phyloP scores from a whole-genome alignment of 2,329 filamentous ascomycete genomes.

The Fusarium euwallaceae region DNA sequence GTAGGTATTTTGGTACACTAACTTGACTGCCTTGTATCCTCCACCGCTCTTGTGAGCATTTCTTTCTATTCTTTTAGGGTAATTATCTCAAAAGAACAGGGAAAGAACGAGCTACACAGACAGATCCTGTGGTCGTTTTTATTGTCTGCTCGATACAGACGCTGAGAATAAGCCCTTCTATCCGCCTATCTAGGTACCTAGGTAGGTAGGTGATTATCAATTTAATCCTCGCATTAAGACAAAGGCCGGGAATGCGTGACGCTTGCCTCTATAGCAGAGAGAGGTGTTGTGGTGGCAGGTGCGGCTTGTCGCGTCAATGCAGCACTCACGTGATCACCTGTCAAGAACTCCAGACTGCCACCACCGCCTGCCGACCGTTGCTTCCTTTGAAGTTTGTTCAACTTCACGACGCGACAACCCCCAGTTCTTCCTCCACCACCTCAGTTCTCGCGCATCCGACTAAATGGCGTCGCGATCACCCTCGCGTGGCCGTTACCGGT shows the following conservation, averaged over 20 bases:
- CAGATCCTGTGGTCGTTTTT: not conserved
- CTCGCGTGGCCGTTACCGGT: slow-evolving; percentile 51
- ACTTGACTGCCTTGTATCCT: not conserved
- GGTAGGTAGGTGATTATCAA: not conserved
- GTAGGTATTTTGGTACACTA: not conserved
- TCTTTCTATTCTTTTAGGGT: not conserved
- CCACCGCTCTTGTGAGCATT: not conserved
- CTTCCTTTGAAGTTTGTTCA: slow-evolving; percentile 18
- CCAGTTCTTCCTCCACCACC: slow-evolving; percentile 4
- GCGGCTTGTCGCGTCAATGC: slow-evolving; percentile 12
- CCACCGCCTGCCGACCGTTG: slow-evolving; percentile 7
- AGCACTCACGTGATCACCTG: slow-evolving; percentile 35
- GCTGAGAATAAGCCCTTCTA: not conserved
- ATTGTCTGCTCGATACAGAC: too few relatives aligned
- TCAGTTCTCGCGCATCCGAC: slow-evolving; percentile 6
- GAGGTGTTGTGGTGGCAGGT: not conserved
- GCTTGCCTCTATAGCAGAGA: not conserved
- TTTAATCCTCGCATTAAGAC: not conserved
- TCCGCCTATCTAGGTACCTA: not conserved
- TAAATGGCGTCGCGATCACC: slow-evolving; percentile 50
- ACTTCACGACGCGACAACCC: slow-evolving; percentile 2
- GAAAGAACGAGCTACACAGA: not conserved
- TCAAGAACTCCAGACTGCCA: slow-evolving; percentile 27
- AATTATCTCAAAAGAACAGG: not conserved
- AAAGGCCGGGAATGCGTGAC: not conserved